Base-by-base conservation (phyloP, 179 eudicot species). In the Silene noctiflora region DNA sequence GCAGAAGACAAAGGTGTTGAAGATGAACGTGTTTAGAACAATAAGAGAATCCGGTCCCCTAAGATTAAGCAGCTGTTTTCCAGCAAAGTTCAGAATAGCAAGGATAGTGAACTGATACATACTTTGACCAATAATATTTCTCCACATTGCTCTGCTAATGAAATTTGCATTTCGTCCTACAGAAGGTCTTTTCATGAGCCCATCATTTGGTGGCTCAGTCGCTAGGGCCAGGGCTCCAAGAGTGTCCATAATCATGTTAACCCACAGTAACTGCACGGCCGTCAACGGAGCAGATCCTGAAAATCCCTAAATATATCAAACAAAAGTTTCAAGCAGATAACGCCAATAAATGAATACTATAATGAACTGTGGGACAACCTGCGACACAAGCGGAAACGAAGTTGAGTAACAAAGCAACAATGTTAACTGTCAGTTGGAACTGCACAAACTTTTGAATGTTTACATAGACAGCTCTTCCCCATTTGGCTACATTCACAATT, bases 161-260 rank as follows among this genome's bases (percentile, higher is more conserved):
- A 94, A 90, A 79, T 86, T 83, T 69, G 76, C 84, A 55, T 80
- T 77, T 44, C 89, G 88, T 46, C 89, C 88, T 46, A 94, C 87
- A 25, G 98, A 95, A 14, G 84, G 91, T 81, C 91, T 83, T 63
- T 84, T 79, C 98, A 94, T 91, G 65, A 94, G 90, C 53, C 81
- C 93, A 1, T 90, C 97, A 72, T 76, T 83, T 53, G 98, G 97
- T 61, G 98, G 96, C 83, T 94, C 98, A 6, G 97, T 94, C 33
- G 98, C 98, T 74, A 94, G 79, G 67, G 98, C 98, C 71, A 94
- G 76, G 64, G 98, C 98, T 42, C 98, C 98, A 73, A 94, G 82
- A 17, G 98, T 94, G 84, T 94, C 98, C 98, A 94, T 94, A n/a
- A 91, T 94, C 87, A 94, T 84, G 90, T 93, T 93, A 61, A 93